These are phyloP conservation scores for Penicillium sp. DNA, from an alignment of 2,329 filamentous ascomycete species.

Conservation along the genomic window DNA sequence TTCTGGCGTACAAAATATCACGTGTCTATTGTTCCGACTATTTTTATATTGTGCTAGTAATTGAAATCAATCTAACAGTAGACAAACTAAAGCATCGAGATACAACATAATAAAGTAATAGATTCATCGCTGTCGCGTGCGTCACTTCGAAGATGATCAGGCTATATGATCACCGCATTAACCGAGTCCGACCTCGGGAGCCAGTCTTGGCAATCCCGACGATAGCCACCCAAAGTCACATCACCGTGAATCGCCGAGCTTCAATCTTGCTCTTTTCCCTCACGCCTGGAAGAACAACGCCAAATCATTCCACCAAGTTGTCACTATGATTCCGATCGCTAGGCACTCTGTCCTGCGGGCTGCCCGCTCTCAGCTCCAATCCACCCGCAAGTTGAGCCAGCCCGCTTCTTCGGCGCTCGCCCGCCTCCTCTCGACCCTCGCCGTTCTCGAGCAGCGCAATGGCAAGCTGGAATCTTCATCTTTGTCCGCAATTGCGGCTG, in stretches of 20 bases:
- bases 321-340: slow-evolving; percentile 35
- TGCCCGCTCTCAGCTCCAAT: slow-evolving; percentile 47
- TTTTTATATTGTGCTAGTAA: neutral
- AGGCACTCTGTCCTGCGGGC: slow-evolving; percentile 43
- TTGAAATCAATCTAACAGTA: neutral
- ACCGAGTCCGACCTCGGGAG: slow-evolving; percentile 37
- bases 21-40: slow-evolving; percentile 24
- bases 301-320: slow-evolving; percentile 1
- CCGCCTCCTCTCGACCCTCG: slow-evolving; percentile 80
- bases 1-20: slow-evolving; percentile 34
- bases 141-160: slow-evolving; percentile 6
- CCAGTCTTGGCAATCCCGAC: slow-evolving; percentile 35
- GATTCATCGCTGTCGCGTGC: neutral
- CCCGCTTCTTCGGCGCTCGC: slow-evolving; percentile 56
- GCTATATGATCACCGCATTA: slow-evolving; percentile 27
- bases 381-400: slow-evolving; percentile 40
- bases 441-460: slow-evolving; percentile 87
- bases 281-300: slow-evolving; percentile 11
- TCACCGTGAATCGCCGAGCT: slow-evolving; percentile 27
- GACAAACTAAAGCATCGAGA: neutral
- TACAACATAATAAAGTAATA: neutral
- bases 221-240: slow-evolving; percentile 32
- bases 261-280: slow-evolving; percentile 18
- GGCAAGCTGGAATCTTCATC: slow-evolving; percentile 82
- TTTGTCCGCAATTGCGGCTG: slow-evolving; percentile 79